Conservation (phyloP, 306 rosid genomes). For the Vigna radiata region DNA sequence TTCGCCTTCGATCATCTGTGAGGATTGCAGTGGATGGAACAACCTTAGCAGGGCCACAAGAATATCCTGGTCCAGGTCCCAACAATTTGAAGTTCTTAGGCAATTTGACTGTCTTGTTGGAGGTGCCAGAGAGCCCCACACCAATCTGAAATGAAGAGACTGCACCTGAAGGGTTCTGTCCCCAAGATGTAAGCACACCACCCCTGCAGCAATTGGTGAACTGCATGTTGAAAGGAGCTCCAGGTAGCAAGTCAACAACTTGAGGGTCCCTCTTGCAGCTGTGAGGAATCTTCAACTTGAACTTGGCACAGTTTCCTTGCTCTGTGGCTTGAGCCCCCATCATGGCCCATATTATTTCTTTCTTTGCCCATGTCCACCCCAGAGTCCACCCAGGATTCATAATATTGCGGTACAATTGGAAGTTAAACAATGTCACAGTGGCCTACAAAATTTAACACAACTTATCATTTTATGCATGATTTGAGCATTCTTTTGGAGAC, state of each 20-base stretch:
- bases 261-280: conserved; percentile 73
- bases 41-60: conserved; percentile 70
- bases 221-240: conserved; percentile 80
- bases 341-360: conserved; percentile 74
- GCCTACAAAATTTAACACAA: conserved; percentile 57
- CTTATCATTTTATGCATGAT: neutral
- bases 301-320: conserved; percentile 86
- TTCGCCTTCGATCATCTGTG: conserved; percentile 66
- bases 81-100: conserved; percentile 71
- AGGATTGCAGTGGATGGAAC: conserved; percentile 67
- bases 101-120: conserved; percentile 75
- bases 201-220: conserved; percentile 72
- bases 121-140: conserved; percentile 74
- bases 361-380: conserved; percentile 86
- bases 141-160: conserved; percentile 79
- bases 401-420: conserved; percentile 71
- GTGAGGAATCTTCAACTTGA: conserved; percentile 69
- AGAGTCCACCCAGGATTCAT: conserved; percentile 76
- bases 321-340: conserved; percentile 84
- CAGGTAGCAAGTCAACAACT: conserved; percentile 75
- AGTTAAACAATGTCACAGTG: conserved; percentile 77
- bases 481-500: neutral
- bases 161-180: conserved; percentile 68
- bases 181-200: conserved; percentile 80
- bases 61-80: conserved; percentile 82